Evolutionary conservation across 306 rosid species (phyloP), one percentile per base, ranked within the genome.

Genomic region (Vigna radiata): DNA sequence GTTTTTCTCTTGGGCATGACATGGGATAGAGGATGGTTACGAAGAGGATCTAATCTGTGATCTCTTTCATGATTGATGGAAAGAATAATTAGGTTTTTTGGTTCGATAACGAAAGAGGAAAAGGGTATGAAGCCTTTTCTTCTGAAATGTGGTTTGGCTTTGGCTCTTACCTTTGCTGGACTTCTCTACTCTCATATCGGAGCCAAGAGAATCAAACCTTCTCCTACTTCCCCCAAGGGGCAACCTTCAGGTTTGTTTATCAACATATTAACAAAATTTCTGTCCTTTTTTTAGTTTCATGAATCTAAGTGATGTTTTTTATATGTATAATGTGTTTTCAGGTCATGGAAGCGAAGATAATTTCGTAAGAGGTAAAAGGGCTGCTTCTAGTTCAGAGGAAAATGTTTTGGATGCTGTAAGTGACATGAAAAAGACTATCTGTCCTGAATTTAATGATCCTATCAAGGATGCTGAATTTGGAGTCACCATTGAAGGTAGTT

Each of bases 81-180:
- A 60, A 76, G 50, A 54, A 7, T 49, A 63, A 9, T 17, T 73
- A 56, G 60, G 37, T 37, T 86, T 67, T 61, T 27, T 27, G 58
- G 29, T n/a, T 29, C 39, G 55, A 50, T 52, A 56, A 77, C 17
- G 76, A 87, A 64, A 86, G 93, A 86, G 52, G 83, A 77, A 78
- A 75, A 47, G 72, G 82, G 85, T 31, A 72, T 88, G 70, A 90
- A 85, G 83, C 93, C 97, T 56, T 31, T 89, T 60, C 41, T 92
- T 4, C 56, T 92, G 77, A 90, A 87, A 85, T 72, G 91, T 73
- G 97, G 98, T 46, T 79, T 92, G 82, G 96, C 88, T 79, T 83
- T 95, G 61, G 96, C 90, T 68, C 65, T 95, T 64, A 88, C 97
- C 15, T 86, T 92, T 48, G 98, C 96, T 70, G 91, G 97, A 65